Conservation (phyloP, 2,329 filamentous ascomycete genomes). For the Xylaria sp. region DNA sequence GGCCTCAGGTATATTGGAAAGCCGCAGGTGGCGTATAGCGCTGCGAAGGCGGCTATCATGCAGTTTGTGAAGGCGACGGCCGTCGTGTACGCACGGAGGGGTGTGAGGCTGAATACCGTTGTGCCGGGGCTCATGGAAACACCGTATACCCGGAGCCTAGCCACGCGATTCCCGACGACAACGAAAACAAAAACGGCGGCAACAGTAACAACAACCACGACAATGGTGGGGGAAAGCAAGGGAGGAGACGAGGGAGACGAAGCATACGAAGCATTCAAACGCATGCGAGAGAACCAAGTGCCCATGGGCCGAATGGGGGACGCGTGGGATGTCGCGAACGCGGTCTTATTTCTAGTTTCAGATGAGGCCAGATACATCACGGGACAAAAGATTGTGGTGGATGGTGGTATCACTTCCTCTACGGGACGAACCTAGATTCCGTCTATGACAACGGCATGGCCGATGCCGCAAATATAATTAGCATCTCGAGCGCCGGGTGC, state of each 20-base stretch:
- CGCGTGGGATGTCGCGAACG: slow-evolving; percentile 68
- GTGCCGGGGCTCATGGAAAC: slow-evolving; percentile 69
- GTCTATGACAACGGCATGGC: neutral
- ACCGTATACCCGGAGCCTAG: slow-evolving; percentile 59
- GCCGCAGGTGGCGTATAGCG: slow-evolving; percentile 57
- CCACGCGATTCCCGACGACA: slow-evolving; percentile 55
- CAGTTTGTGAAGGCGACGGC: slow-evolving; percentile 62
- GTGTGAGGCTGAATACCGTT: slow-evolving; percentile 64
- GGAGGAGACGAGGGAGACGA: slow-evolving; percentile 41
- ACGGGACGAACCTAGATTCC: slow-evolving; percentile 47
- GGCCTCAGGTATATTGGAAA: slow-evolving; percentile 62
- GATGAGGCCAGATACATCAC: slow-evolving; percentile 70
- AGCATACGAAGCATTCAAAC: slow-evolving; percentile 61
- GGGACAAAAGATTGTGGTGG: slow-evolving; percentile 63
- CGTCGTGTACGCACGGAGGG: slow-evolving; percentile 60
- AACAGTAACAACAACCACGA: too few relatives aligned
- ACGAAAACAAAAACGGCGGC: too few relatives aligned
- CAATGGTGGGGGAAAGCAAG: neutral
- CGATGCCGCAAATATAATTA: neutral
- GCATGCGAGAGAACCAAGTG: slow-evolving; percentile 65
- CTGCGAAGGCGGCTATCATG: slow-evolving; percentile 60
- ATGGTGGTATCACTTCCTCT: slow-evolving; percentile 58
- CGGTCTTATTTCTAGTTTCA: slow-evolving; percentile 67
- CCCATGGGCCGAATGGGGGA: slow-evolving; percentile 70
- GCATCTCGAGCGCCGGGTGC: neutral